Base-by-base conservation (phyloP, 2,329 filamentous ascomycete species). In the Gaeumannomyces tritici region DNA sequence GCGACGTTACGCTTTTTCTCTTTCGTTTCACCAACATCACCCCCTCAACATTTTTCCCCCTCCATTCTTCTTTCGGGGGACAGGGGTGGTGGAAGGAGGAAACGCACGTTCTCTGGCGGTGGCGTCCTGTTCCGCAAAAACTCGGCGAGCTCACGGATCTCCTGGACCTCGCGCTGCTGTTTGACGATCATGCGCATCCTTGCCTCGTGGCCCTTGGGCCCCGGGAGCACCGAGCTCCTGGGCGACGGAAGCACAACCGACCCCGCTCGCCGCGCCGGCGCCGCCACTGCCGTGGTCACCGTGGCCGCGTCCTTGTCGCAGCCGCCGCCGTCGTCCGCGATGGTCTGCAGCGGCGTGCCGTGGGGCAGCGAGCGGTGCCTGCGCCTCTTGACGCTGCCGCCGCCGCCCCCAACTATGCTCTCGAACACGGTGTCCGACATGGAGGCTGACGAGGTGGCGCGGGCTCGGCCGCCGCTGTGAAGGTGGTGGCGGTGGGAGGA, bases 61-160 rank as follows among this genome's bases (percentile, higher is more conserved):
- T n/a, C n/a, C n/a, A n/a, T n/a, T n/a, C 27, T 18, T 24, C 47
- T 27, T 24, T 21, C 4, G 8, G 42, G 42, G 24, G 42, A n/a
- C 7, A 24, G 21, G n/a, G 21, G 42, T 1, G 21, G 18, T n/a
- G n/a, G n/a, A n/a, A n/a, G 42, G 24, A 18, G 11, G 13, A n/a
- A 51, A 60, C 58, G 42, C 7, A 60, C 58, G 68, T 83, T 83
- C 28, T 73, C 71, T 3, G 77, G 72, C 7, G 82, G 82, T 0
- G 81, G 81, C 29, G 78, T 73, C 27, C 76, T 76, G 55, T 75
- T 79, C 62, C 74, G 77, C 57, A 85, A 68, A 63, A 84, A 84
- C n/a, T 80, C 76, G 55, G 78, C 73, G 59, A 83, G 70, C 6
- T 72, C 72, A 31, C 63, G 68, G 62, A 70, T 66, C 33, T 65